A percentile compares a stretch with the other conserved stretches of the same genome.
phyloP scores from a whole-genome alignment of 768 basidiomycete genomes.

The Termitomyces bulborhizus region DNA sequence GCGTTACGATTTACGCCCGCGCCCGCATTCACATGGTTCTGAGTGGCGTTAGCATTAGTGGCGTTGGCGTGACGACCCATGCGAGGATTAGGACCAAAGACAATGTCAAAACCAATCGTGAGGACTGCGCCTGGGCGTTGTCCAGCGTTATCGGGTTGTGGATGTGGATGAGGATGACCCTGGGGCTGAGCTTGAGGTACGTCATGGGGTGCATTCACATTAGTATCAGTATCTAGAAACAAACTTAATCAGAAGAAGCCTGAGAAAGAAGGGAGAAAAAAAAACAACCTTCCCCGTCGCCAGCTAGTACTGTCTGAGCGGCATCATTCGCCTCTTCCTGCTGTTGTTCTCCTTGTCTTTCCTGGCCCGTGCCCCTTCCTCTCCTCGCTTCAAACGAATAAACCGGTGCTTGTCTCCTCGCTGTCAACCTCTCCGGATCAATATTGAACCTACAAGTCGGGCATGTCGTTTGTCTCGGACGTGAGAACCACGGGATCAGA shows the following conservation, averaged over 20 bases:
- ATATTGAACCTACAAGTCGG: conserved; percentile 82
- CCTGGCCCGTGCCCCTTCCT: not conserved
- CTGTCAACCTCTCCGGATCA: conserved; percentile 70
- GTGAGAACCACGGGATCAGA: conserved; percentile 77
- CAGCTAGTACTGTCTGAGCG: not conserved
- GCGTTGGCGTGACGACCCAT: not conserved
- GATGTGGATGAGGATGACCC: not conserved
- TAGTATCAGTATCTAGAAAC: not conserved
- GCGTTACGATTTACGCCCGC: not conserved
- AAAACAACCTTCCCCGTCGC: not conserved
- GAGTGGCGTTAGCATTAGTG: not conserved
- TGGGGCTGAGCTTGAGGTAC: not conserved
- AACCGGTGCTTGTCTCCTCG: conserved; percentile 12
- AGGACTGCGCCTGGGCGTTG: not conserved
- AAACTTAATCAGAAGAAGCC: not conserved
- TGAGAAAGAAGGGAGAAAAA: not conserved
- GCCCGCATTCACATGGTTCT: not conserved
- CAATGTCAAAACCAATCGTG: conserved; percentile 6
- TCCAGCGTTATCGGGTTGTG: not conserved
- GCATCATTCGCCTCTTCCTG: not conserved
- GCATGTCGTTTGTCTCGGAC: conserved; percentile 74
- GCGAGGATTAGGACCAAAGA: not conserved
- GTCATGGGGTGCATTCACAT: not conserved
- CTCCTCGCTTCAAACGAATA: not conserved
- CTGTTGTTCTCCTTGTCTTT: not conserved